Percentiles rank a stretch among this genome's conserved stretches.
These are phyloP conservation scores for Elaeis oleifera DNA, from an alignment of 202 grass and related monocot genomes.

Conservation along the genomic window DNA sequence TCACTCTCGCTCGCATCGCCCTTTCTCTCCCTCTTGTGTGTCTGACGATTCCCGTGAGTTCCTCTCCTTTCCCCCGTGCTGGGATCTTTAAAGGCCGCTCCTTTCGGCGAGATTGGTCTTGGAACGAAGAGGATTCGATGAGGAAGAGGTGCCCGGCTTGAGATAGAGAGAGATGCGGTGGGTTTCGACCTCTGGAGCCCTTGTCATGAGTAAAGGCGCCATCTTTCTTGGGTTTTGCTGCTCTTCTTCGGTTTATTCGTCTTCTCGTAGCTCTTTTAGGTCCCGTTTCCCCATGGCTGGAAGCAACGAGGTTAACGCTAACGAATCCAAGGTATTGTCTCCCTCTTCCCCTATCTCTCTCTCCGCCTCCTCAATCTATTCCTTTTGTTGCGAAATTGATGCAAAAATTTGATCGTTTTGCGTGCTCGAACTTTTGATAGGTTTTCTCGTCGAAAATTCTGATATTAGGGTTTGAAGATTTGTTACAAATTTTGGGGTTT, in stretches of 20 bases:
- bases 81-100: background rate
- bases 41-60: background rate
- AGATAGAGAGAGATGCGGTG: background rate
- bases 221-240: constrained; percentile 20
- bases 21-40: background rate
- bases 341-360: background rate
- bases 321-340: constrained; percentile 64
- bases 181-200: constrained; percentile 2
- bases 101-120: background rate
- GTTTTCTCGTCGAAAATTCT: no score
- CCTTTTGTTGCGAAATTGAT: background rate
- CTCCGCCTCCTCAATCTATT: background rate
- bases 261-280: background rate
- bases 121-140: background rate
- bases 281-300: constrained; percentile 56
- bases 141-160: background rate
- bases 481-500: no score
- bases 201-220: constrained; percentile 27
- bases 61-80: background rate
- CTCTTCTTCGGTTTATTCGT: background rate
- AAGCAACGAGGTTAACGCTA: constrained; percentile 98
- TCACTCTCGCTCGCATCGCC: background rate
- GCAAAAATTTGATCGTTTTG: no score
- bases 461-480: no score
- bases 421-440: no score